These are phyloP conservation scores for Trametes coccinea DNA, from an alignment of 768 basidiomycete genomes.

Conservation along the genomic window DNA sequence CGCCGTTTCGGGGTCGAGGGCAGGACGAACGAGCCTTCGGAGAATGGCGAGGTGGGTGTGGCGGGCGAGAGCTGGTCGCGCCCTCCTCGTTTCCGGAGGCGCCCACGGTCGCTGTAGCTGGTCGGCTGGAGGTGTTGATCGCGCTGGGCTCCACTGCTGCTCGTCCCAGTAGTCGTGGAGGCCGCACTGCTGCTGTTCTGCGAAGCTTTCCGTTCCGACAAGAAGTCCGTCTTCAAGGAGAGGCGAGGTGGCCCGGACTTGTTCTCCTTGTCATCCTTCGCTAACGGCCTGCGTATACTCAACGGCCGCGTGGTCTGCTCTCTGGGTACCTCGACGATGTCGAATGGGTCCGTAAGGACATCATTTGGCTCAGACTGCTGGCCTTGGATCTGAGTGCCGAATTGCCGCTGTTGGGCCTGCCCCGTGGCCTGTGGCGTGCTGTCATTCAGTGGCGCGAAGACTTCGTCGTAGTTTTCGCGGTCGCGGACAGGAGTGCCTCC, in stretches of 20 bases:
- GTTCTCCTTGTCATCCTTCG: constrained; percentile 62
- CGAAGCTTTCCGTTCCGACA: constrained; percentile 42
- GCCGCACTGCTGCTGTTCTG: constrained; percentile 37
- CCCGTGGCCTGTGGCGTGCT: constrained; percentile 3
- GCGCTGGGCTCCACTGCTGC: constrained; percentile 34
- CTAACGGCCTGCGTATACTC: constrained; percentile 36
- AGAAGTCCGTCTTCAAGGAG: constrained; percentile 14
- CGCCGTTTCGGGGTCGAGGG: constrained; percentile 48
- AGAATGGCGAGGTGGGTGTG: constrained; percentile 43
- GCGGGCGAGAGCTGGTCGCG: constrained; percentile 41
- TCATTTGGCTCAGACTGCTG: not conserved
- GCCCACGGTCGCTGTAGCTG: constrained; percentile 16
- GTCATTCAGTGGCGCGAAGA: constrained; percentile 17
- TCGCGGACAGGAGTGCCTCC: not conserved
- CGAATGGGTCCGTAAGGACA: constrained; percentile 5
- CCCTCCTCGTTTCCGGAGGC: constrained; percentile 25
- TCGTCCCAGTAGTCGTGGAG: constrained; percentile 18
- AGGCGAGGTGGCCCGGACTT: constrained; percentile 20
- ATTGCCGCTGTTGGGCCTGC: constrained; percentile 19
- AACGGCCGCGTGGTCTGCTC: constrained; percentile 42
- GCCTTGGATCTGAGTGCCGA: constrained; percentile 20
- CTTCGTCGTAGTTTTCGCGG: constrained; percentile 14
- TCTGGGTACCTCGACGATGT: constrained; percentile 13
- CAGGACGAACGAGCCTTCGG: constrained; percentile 41
- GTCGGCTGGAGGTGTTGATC: constrained; percentile 58